Conservation (phyloP, 2,329 filamentous ascomycete species). For the Hymenoscyphus fraxineus region DNA sequence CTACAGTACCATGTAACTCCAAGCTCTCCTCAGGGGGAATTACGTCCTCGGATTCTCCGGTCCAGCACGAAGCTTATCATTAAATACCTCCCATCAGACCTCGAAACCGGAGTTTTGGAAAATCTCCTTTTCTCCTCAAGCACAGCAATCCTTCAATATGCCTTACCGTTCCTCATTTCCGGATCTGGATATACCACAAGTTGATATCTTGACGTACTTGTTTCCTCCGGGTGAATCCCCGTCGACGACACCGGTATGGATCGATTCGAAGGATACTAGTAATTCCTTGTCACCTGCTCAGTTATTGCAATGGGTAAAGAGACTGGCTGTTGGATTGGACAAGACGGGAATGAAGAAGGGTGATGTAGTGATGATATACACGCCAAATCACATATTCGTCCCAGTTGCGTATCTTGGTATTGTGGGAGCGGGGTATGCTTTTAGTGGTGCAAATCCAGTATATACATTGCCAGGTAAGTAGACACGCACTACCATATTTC, state of each 20-base stretch:
- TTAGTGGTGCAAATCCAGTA: conserved; percentile 51
- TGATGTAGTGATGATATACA: conserved; percentile 52
- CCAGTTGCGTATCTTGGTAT: conserved; percentile 52
- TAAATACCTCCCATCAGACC: not conserved
- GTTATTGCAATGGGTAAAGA: conserved; percentile 48
- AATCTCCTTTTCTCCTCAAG: not conserved
- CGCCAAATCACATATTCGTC: conserved; percentile 53
- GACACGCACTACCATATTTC: not conserved
- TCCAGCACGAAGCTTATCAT: not conserved
- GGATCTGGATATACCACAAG: conserved; percentile 22
- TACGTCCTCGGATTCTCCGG: conserved; percentile 8
- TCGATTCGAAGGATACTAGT: conserved; percentile 45
- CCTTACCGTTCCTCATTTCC: conserved; percentile 23
- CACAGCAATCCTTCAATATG: conserved; percentile 18
- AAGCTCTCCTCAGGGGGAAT: not conserved
- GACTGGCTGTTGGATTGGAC: conserved; percentile 48
- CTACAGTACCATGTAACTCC: not conserved
- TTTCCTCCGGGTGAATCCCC: conserved; percentile 38
- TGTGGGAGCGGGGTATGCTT: conserved; percentile 49
- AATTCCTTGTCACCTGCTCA: conserved; percentile 45
- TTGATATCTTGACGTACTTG: conserved; percentile 25
- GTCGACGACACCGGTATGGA: conserved; percentile 49
- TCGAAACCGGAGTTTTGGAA: not conserved
- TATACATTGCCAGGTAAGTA: conserved; percentile 46
- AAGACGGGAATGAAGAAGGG: conserved; percentile 43